phyloP scores from a whole-genome alignment of 495 filamentous ascomycete species.

The Thozetella sp. region DNA sequence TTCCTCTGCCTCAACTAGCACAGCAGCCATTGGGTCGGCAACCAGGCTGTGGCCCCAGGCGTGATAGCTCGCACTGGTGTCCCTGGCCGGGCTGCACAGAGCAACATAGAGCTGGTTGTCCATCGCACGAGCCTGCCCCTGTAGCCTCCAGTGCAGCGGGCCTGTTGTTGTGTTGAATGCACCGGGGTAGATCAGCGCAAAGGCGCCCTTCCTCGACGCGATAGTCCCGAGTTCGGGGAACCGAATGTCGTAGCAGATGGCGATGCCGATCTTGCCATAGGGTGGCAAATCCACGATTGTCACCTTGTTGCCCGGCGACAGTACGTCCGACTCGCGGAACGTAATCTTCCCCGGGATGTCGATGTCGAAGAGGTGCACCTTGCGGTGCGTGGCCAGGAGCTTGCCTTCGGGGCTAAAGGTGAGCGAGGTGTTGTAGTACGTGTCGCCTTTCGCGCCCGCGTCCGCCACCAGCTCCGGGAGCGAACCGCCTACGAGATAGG shows the following conservation, averaged over 20 bases:
- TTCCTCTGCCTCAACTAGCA: constrained; percentile 75
- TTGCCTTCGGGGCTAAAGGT: constrained; percentile 76
- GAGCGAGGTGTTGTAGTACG: constrained; percentile 90
- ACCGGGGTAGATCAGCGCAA: constrained; percentile 87
- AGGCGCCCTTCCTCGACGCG: constrained; percentile 72
- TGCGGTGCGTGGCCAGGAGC: constrained; percentile 86
- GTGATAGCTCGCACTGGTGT: constrained; percentile 75
- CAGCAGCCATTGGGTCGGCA: constrained; percentile 83
- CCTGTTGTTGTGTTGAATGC: constrained; percentile 96
- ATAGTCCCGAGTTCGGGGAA: constrained; percentile 95
- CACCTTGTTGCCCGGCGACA: constrained; percentile 78
- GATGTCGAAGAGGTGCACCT: constrained; percentile 99
- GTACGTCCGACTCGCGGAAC: constrained; percentile 88
- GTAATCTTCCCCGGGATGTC: constrained; percentile 93
- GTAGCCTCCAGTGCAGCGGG: constrained; percentile 85
- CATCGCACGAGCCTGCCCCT: constrained; percentile 80
- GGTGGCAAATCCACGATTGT: constrained; percentile 83
- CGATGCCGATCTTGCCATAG: constrained; percentile 82
- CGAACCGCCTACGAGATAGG: constrained; percentile 87
- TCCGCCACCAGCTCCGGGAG: constrained; percentile 75
- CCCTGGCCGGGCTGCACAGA: constrained; percentile 87
- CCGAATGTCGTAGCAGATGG: constrained; percentile 96
- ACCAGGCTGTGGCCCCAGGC: constrained; percentile 92
- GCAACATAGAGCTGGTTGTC: constrained; percentile 97
- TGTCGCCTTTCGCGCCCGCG: constrained; percentile 27